Evolutionary conservation across 2,329 filamentous ascomycete genomes (phyloP).

Genomic region (Zymoseptoria ardabiliae): DNA sequence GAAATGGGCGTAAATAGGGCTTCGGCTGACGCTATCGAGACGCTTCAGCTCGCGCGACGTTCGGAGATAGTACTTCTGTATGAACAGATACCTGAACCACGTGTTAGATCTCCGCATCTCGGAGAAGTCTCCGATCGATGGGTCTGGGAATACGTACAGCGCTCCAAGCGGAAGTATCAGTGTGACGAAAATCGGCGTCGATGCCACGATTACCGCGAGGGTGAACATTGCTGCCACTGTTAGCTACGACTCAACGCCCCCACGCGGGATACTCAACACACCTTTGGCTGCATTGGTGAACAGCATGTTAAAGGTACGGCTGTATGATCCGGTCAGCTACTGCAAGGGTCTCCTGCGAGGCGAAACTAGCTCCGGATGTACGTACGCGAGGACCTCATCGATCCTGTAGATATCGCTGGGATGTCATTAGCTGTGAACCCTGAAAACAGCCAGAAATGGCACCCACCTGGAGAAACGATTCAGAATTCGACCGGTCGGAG

Average conservation of each 20-base stretch:
- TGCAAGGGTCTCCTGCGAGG: conserved; percentile 1
- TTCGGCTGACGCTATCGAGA: conserved; percentile 88
- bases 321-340: conserved; percentile 27
- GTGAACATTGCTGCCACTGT: conserved; percentile 59
- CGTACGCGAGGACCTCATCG: conserved; percentile 78
- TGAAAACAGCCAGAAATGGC: conserved; percentile 1
- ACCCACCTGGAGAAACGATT: conserved; percentile 87
- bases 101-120: neutral
- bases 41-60: conserved; percentile 95
- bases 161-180: conserved; percentile 73
- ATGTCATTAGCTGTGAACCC: conserved; percentile 3
- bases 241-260: conserved; percentile 8
- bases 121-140: neutral
- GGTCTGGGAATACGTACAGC: conserved; percentile 51
- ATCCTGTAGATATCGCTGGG: conserved; percentile 39
- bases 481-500: conserved; percentile 88
- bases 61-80: conserved; percentile 93
- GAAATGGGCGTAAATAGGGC: conserved; percentile 96
- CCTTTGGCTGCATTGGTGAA: conserved; percentile 45
- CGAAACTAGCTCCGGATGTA: conserved; percentile 19
- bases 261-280: conserved; percentile 26
- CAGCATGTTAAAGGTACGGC: conserved; percentile 90
- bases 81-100: conserved; percentile 51
- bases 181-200: conserved; percentile 72
- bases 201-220: conserved; percentile 71